Base-by-base conservation (phyloP, 306 rosid species). In the Adenanthera pavonina region DNA sequence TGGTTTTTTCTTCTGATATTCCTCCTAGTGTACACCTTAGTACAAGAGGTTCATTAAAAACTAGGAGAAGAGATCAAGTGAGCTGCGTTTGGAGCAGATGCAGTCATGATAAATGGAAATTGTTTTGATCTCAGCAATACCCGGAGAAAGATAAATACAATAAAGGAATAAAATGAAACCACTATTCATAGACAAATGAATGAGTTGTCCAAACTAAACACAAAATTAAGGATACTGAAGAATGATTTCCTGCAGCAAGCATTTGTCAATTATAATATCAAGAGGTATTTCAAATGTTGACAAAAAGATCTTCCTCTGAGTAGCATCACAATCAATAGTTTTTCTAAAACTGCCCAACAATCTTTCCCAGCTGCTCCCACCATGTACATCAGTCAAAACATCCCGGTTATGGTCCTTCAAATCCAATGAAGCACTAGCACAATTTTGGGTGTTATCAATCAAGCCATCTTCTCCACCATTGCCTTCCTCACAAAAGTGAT, bases 331-430 rank as follows among this genome's bases (percentile, higher is more conserved):
- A 33, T 71, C 72, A 46, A 71, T 35, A 20, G 80, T 76, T 68
- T 77, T 83, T 66, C 80, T 69, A 62, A 89, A 89, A 62, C 85
- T 78, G 77, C 91, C 85, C 74, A 95, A 89, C 90, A 92, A 84
- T 74, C 90, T 91, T 80, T 89, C 96, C 99, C 99, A 92, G 85
- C 88, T 89, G 87, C 98, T 87, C 62, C 98, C 98, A 84, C 97
- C 99, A 71, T 90, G 89, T 80, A 73, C 84, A 81, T 74, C 72
- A 35, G 83, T 78, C 66, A 67, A 84, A 73, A 51, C 74, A 78
- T 65, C 86, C 57, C 64, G 77, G 54, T 75, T 78, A 60, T 53
- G 84, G 85, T 68, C 84, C 84, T 72, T 85, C 56, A 44, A 60
- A 47, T 83, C 81, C 61, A 80, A 80, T 59, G 84, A 85, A 76